Conservation (phyloP, 1,139 yeast genomes). For the Debaryomycetaceae sp. region DNA sequence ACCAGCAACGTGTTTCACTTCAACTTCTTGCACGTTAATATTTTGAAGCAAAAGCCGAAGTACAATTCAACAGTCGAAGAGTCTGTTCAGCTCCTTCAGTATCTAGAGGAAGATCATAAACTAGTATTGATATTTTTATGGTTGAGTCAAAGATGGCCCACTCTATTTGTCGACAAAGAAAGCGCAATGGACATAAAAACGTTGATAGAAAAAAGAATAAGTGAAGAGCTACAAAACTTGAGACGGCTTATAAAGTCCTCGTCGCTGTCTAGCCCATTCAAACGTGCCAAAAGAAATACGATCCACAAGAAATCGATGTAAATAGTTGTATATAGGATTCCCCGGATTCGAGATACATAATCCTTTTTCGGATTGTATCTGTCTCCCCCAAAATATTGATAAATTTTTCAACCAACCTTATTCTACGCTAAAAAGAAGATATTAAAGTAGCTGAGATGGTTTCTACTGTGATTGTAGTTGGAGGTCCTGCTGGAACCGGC, state of each 20-base stretch:
- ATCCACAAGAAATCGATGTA: not conserved
- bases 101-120: constrained; percentile 69
- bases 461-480: constrained; percentile 42
- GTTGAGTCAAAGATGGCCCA: constrained; percentile 86
- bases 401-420: no score
- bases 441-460: not conserved
- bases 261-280: not conserved
- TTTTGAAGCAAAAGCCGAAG: constrained; percentile 22
- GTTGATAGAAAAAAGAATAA: constrained; percentile 61
- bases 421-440: not conserved
- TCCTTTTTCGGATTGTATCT: no score
- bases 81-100: constrained; percentile 37
- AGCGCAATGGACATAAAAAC: constrained; percentile 69
- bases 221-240: constrained; percentile 52
- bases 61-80: constrained; percentile 16
- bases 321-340: not conserved
- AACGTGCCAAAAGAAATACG: not conserved
- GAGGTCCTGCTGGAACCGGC: constrained; percentile 96
- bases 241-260: constrained; percentile 19
- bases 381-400: no score
- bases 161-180: constrained; percentile 70
- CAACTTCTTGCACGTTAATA: constrained; percentile 30
- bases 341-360: not conserved
- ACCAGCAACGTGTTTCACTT: constrained; percentile 45
- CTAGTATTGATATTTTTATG: constrained; percentile 71